A percentile compares a stretch with the other conserved stretches of the same genome.
phyloP scores from a whole-genome alignment of 2,329 filamentous ascomycete genomes.

The Colletotrichum higginsianum region DNA sequence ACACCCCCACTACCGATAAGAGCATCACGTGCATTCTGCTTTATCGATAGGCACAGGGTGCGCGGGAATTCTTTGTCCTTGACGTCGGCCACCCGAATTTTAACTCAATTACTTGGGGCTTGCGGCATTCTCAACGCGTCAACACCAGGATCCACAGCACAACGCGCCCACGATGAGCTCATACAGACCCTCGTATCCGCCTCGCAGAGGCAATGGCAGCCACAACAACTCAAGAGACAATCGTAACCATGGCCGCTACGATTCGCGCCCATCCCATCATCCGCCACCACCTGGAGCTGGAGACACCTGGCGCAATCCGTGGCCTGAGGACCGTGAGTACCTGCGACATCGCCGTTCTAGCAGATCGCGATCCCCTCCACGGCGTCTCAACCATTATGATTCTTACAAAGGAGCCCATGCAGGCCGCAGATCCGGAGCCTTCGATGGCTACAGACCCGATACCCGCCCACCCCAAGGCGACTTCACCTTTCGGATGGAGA shows the following conservation, averaged over 20 bases:
- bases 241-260: constrained; percentile 29
- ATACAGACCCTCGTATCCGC: constrained; percentile 38
- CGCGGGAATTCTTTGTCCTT: constrained; percentile 23
- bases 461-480: constrained; percentile 59
- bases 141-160: constrained; percentile 39
- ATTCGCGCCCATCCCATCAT: constrained; percentile 15
- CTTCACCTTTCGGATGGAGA: constrained; percentile 70
- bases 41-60: constrained; percentile 37
- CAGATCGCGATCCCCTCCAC: constrained; percentile 33
- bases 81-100: constrained; percentile 35
- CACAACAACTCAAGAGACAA: constrained; percentile 19
- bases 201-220: constrained; percentile 23
- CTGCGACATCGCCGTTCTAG: constrained; percentile 30
- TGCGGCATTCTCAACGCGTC: constrained; percentile 32
- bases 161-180: constrained; percentile 41
- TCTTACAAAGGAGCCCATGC: constrained; percentile 33
- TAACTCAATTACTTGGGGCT: constrained; percentile 11
- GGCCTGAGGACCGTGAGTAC: constrained; percentile 42
- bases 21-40: constrained; percentile 14
- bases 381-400: constrained; percentile 28
- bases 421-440: constrained; percentile 37
- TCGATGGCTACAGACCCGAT: constrained; percentile 56
- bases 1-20: neutral
- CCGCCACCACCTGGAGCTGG: constrained; percentile 28
- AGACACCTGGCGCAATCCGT: constrained; percentile 33